Evolutionary conservation across 169 alveolate genomes (phyloP), one percentile per base, ranked within the genome.

Genomic region (Cryptosporidium ubiquitum): DNA sequence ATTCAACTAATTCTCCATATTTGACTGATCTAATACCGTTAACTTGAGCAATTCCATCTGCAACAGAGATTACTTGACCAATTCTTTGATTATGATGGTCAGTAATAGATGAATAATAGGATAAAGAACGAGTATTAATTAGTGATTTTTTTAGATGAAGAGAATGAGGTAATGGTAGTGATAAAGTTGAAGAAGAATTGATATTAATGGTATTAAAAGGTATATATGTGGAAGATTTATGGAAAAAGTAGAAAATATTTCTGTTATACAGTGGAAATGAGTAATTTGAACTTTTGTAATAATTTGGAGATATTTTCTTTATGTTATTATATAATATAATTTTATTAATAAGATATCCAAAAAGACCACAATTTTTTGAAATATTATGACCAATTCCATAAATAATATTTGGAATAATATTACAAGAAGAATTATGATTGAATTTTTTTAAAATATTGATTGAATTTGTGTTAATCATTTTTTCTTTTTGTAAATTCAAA

Each of bases 1-100:
- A 97, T 94, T 96, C 98, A 12, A 98, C 98, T 96, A 98, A 94
- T 85, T 98, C 99, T 16, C 99, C 99, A 10, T 98, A 98, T 93
- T 97, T 95, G 37, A 97, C 99, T 68, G 95, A 94, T 86, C 95
- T 96, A 70, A 97, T 94, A 26, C 99, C 99, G 74, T 94, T 95
- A 66, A 97, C 98, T 84, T 99, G 96, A 52, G 99, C 99, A 85
- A 98, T 97, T 51, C 99, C 99, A 92, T 98, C 99, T 29, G 99
- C 99, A 74, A 97, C 98, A 47, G 97, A 96, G 66, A 97, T 94
- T 40, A 97, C 99, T 66, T 98, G 96, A 51, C 99, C 99, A 42
- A 31, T 64, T 31, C 64, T 55, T 55, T n/a, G 12, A 18, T 23
- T n/a, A 55, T 23, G 0, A 20, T 20, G 9, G 7, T 23, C 64